Conservation (phyloP, 768 basidiomycete genomes). For the Scleroderma citrinum region DNA sequence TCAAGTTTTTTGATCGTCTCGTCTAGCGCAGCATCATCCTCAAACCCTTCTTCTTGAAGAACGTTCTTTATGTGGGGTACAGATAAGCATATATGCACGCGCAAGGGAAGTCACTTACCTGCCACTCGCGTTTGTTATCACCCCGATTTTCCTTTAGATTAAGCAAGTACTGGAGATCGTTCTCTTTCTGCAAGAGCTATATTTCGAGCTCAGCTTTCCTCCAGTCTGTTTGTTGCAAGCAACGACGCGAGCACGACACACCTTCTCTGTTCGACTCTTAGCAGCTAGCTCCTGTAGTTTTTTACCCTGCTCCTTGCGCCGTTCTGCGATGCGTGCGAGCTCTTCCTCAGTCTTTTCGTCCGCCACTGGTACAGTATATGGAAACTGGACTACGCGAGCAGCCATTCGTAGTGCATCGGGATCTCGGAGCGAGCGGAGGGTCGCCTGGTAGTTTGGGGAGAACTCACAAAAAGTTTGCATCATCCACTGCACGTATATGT, state of each 20-base stretch:
- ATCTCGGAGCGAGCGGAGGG: slow-evolving; percentile 62
- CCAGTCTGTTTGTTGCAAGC: background rate
- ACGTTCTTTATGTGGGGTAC: slow-evolving; percentile 37
- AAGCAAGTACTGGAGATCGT: slow-evolving; percentile 58
- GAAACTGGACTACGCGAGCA: slow-evolving; percentile 84
- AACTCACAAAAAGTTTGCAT: slow-evolving; percentile 82
- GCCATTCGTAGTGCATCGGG: slow-evolving; percentile 57
- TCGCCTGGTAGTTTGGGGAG: slow-evolving; percentile 64
- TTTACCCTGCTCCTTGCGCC: slow-evolving; percentile 77
- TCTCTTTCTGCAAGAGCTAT: slow-evolving; percentile 72
- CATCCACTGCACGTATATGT: slow-evolving; percentile 66
- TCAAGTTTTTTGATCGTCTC: slow-evolving; percentile 86
- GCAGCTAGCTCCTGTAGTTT: slow-evolving; percentile 90
- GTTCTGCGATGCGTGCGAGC: slow-evolving; percentile 68
- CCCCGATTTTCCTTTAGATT: slow-evolving; percentile 58
- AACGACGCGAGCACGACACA: slow-evolving; percentile 20
- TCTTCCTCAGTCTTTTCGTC: slow-evolving; percentile 94
- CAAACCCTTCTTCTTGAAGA: slow-evolving; percentile 63
- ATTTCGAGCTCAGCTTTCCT: background rate
- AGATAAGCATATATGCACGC: background rate
- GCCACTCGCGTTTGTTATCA: slow-evolving; percentile 70
- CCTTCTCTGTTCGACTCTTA: slow-evolving; percentile 82
- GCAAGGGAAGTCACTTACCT: slow-evolving; percentile 34
- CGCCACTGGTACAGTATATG: slow-evolving; percentile 53
- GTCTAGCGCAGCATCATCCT: slow-evolving; percentile 73